Evolutionary conservation across 2,329 filamentous ascomycete genomes (phyloP), one percentile per base, ranked within the genome.

Genomic region (Orbilia javanica): DNA sequence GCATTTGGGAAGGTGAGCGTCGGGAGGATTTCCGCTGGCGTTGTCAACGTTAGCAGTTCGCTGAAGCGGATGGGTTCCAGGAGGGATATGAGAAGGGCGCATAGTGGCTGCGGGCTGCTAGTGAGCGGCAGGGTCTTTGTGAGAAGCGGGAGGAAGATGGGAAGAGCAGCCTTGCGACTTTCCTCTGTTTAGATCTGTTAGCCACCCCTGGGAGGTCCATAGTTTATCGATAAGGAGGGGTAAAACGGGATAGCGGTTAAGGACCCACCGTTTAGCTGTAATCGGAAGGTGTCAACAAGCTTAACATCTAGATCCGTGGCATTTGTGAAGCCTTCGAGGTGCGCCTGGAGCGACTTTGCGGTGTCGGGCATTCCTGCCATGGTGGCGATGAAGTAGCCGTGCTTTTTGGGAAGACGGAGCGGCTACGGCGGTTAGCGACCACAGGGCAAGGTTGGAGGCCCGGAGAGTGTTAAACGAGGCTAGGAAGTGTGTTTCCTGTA

Each of bases 281-380:
- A 77, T 42, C 73, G 73, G 62, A 77, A 77, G 73, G 73, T 71
- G 52, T 77, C 73, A 52, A 77, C 73, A 6, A 77, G 66, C 34
- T 77, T 77, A 50, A 77, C 73, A n/a, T 77, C 73, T 20, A 77
- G 42, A 39, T 77, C 73, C 22, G 73, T 77, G 20, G 66, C 52
- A 62, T 71, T 71, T 53, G 73, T 77, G 73, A 77, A 77, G 66
- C 66, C 60, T 71, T 77, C 73, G 18, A 77, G 66, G 60, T 77
- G 73, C 42, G 66, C 66, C 60, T 77, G 73, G 62, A 77, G 73
- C 29, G 65, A 27, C 60, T 77, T 77, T 62, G 73, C 73, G 62
- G 73, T 77, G 53, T 77, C 73, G 63, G 73, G 73, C 73, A 77
- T 77, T 77, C 73, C 73, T 77, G 73, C 73, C 73, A 77, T 77